A percentile compares a stretch with the other conserved stretches of the same genome.
phyloP scores from a whole-genome alignment of 1,284 basidiomycete species.

The Trametes versicolor region DNA sequence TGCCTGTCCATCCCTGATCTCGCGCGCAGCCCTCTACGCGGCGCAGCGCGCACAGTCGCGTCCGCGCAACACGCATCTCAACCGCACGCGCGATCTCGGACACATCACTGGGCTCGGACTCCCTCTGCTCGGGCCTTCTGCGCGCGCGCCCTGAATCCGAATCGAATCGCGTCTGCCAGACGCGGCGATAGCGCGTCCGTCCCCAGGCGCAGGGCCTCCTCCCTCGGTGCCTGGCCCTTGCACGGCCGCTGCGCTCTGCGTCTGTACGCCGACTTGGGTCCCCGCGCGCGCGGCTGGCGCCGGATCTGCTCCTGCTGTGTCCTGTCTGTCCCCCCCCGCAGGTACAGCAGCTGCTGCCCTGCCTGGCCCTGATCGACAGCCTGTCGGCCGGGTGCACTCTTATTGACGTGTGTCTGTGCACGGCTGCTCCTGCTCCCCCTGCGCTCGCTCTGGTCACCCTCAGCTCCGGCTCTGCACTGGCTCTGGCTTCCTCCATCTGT shows the following conservation, averaged over 20 bases:
- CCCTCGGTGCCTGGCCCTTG: conserved; percentile 20
- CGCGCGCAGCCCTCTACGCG: not conserved
- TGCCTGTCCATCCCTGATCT: not conserved
- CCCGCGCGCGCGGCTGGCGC: conserved; percentile 1
- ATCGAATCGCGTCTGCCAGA: not conserved
- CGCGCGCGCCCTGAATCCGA: not conserved
- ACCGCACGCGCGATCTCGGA: conserved; percentile 4
- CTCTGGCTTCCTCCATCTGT: not conserved
- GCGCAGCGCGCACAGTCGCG: not conserved
- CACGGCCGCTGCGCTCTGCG: too few species aligned
- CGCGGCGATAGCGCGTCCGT: not conserved
- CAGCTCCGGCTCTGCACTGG: not conserved
- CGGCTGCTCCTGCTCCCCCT: not conserved
- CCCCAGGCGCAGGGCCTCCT: not conserved
- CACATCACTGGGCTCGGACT: not conserved
- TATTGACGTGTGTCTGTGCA: conserved; percentile 11
- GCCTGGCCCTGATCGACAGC: conserved; percentile 11
- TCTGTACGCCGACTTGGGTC: not conserved
- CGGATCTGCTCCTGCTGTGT: not conserved
- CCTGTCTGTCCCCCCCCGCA: not conserved
- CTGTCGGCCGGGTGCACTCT: conserved; percentile 15
- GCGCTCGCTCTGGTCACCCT: not conserved
- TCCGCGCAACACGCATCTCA: conserved; percentile 1
- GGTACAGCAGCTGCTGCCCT: not conserved
- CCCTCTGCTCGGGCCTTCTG: not conserved